These are phyloP conservation scores for Aspergillus panamensis DNA, from an alignment of 495 filamentous ascomycete genomes.

Conservation along the genomic window DNA sequence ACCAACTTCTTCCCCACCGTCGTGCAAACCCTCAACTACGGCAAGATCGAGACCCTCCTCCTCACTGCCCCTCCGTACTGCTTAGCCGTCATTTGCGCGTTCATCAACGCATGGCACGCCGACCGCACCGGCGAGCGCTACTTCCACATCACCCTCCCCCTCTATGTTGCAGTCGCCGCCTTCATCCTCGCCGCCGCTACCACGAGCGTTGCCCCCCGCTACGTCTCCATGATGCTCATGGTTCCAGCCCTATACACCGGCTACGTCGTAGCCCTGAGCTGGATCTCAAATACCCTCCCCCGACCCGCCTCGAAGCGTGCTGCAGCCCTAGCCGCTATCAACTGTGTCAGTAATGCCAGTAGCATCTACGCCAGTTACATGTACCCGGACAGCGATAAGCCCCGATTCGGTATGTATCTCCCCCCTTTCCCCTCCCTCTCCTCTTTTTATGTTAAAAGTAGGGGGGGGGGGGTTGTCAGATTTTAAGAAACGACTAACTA, in stretches of 20 bases:
- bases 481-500: neutral
- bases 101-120: constrained; percentile 72
- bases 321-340: constrained; percentile 75
- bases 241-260: constrained; percentile 49
- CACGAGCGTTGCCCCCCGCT: constrained; percentile 60
- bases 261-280: constrained; percentile 70
- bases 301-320: constrained; percentile 84
- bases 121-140: constrained; percentile 77
- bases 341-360: constrained; percentile 70
- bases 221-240: constrained; percentile 85
- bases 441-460: too few relatives aligned
- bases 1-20: constrained; percentile 93
- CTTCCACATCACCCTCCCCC: constrained; percentile 67
- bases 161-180: constrained; percentile 64
- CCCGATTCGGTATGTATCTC: constrained; percentile 37
- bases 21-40: constrained; percentile 68
- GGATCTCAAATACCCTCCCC: constrained; percentile 77
- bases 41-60: constrained; percentile 64
- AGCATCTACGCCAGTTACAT: constrained; percentile 73
- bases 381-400: constrained; percentile 50
- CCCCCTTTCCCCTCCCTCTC: neutral
- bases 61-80: constrained; percentile 76
- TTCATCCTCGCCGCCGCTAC: constrained; percentile 76
- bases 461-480: too few relatives aligned
- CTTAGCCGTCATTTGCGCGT: constrained; percentile 65